A percentile compares a stretch with the other conserved stretches of the same genome.
Conservation (phyloP, 2,329 filamentous ascomycete species). For the Colletotrichum sp. region DNA sequence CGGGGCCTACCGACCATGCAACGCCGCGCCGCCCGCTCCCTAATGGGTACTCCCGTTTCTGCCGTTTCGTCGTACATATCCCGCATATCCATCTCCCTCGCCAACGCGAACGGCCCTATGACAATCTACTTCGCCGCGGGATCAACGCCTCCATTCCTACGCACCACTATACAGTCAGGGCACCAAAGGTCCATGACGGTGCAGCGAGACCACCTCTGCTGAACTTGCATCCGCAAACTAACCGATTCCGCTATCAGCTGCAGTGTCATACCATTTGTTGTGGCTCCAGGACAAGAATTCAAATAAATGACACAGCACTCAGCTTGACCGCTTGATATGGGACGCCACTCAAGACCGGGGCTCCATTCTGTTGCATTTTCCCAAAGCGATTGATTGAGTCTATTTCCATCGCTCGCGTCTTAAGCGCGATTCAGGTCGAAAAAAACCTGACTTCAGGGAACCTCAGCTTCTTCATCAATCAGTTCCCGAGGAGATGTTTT, state of each 20-base stretch:
- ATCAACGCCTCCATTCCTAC: neutral
- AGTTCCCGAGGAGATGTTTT: neutral
- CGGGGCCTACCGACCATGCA: constrained; percentile 20
- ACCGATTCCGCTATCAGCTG: constrained; percentile 13
- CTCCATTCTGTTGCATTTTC: neutral
- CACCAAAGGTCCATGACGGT: neutral
- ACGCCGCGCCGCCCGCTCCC: constrained; percentile 22
- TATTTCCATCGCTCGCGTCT: neutral
- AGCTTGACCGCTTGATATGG: neutral
- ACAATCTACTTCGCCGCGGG: neutral
- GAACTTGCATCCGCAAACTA: neutral
- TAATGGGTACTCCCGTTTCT: constrained; percentile 24
- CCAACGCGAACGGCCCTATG: constrained; percentile 7
- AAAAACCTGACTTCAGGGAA: neutral
- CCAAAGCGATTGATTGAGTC: neutral
- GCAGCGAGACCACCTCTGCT: neutral
- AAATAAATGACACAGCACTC: neutral
- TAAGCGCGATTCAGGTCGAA: neutral
- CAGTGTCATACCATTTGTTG: constrained; percentile 6
- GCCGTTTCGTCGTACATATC: constrained; percentile 20
- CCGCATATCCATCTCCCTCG: constrained; percentile 17
- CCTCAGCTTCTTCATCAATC: neutral
- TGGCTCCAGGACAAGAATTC: neutral
- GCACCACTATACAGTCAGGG: neutral
- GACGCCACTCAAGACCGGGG: neutral